Base-by-base conservation (phyloP, 352 stramenopile species). In the Pythium scleroteichum region DNA sequence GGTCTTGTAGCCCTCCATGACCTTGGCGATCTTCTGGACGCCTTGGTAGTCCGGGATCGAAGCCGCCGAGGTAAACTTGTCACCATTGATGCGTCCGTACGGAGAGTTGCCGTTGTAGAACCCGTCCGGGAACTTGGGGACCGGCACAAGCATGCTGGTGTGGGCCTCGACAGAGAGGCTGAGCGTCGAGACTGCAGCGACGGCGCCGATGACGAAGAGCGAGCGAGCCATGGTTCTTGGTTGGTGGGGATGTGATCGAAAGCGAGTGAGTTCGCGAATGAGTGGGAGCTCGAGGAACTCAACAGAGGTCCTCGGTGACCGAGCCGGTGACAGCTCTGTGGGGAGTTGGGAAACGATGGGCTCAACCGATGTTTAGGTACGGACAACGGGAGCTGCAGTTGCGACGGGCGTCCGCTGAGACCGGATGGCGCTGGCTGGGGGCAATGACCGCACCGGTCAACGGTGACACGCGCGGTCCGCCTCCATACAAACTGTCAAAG, bases 41-140 rank as follows among this genome's bases (percentile, higher is more conserved):
- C 56, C 56, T 35, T 56, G 22, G 56, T 56, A 63, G 23, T 33
- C 27, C 7, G 53, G 39, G 40, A 60, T 51, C 10, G 14, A 13
- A 6, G 14, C 12, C 14, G 14, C 19, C 22, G 14, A 19, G 9
- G 38, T 1, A n/a, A 64, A 57, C 22, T 49, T 57, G 16, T 47
- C 38, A 38, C 56, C 38, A 46, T 64, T 24, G 26, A 64, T 64
- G n/a, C 56, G 56, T 10, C 46, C 46, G 47, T 33, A 53, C 13
- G 57, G 57, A 19, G 57, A 64, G 47, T 64, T 64, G 35, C 57
- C 57, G 40, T 64, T 64, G 48, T 64, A 64, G 39, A 64, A 64
- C 13, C 57, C 57, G 4, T 44, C 24, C 2, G 57, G 57, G n/a
- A 49, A 64, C 57, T 45, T 44, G 16, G 48, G 45, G 35, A 10